Conservation (phyloP, 768 basidiomycete genomes). For the Boletales sp. region DNA sequence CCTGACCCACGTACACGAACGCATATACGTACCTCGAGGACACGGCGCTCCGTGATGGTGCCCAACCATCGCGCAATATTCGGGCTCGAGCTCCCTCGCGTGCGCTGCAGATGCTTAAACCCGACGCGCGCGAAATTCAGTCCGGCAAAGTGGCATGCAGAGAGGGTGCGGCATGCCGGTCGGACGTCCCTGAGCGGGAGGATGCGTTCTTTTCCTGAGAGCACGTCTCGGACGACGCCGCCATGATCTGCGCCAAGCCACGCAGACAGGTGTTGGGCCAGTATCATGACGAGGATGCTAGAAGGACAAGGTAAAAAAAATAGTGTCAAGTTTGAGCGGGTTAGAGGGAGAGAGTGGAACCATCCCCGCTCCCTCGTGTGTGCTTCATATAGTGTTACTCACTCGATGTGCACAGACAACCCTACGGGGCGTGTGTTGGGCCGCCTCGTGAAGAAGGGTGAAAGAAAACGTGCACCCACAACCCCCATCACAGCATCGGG, state of each 20-base stretch:
- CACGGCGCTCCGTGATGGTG: slow-evolving; percentile 9
- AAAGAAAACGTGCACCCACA: slow-evolving; percentile 16
- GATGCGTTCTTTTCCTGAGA: slow-evolving; percentile 36
- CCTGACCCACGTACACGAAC: no score
- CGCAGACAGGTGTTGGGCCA: slow-evolving; percentile 9
- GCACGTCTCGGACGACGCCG: slow-evolving; percentile 16
- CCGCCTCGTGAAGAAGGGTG: slow-evolving; percentile 11
- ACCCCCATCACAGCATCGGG: slow-evolving; percentile 4
- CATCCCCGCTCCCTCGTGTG: neutral
- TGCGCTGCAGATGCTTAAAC: slow-evolving; percentile 26
- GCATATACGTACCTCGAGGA: slow-evolving; percentile 19
- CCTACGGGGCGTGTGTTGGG: neutral
- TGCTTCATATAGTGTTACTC: slow-evolving; percentile 15
- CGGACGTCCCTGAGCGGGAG: slow-evolving; percentile 45
- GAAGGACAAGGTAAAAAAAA: neutral
- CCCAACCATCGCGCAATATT: slow-evolving; percentile 11
- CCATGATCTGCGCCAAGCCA: slow-evolving; percentile 10
- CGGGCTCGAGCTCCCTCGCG: neutral
- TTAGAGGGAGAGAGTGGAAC: neutral
- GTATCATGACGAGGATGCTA: slow-evolving; percentile 5
- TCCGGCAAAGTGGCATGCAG: slow-evolving; percentile 60
- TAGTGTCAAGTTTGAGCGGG: neutral
- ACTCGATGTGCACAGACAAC: slow-evolving; percentile 5
- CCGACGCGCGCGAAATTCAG: slow-evolving; percentile 56
- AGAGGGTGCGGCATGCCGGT: slow-evolving; percentile 30